Conservation (phyloP, 177 flowering plant species). For the Vitis hybrid region DNA sequence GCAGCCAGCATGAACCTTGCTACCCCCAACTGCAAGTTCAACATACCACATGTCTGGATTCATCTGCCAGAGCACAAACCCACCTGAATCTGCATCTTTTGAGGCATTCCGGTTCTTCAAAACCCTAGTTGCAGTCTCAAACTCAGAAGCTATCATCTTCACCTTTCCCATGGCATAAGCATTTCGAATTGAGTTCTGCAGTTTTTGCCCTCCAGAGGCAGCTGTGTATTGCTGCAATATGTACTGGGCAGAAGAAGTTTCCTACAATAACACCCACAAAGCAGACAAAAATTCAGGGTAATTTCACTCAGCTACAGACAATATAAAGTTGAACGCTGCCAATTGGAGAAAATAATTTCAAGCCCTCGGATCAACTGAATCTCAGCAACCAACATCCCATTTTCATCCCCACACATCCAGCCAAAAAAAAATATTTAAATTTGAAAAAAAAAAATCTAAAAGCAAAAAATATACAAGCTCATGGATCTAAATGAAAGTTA, state of each 20-base stretch:
- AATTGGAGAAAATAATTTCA: background rate
- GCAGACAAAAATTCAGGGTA: background rate
- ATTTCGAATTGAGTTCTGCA: constrained; percentile 49
- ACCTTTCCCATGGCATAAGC: constrained; percentile 61
- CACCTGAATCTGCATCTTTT: constrained; percentile 44
- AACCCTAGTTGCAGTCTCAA: constrained; percentile 49
- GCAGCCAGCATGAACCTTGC: constrained; percentile 68
- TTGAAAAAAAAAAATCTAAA: background rate
- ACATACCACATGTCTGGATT: constrained; percentile 73
- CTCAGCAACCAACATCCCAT: background rate
- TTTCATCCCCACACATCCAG: background rate
- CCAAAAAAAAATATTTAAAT: background rate
- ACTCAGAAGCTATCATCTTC: constrained; percentile 52
- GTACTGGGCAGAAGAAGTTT: constrained; percentile 64
- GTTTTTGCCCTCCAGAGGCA: constrained; percentile 56
- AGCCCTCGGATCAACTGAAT: background rate
- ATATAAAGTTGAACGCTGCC: background rate
- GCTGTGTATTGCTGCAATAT: constrained; percentile 64
- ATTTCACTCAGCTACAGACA: background rate
- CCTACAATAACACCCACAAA: constrained; percentile 28
- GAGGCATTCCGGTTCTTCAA: constrained; percentile 39
- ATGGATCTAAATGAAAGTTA: no score
- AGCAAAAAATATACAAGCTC: no score
- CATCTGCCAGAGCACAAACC: constrained; percentile 73
- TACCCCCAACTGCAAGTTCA: constrained; percentile 60